Evolutionary conservation across 2,329 filamentous ascomycete genomes (phyloP).

Genomic region (Aureobasidium vineae): DNA sequence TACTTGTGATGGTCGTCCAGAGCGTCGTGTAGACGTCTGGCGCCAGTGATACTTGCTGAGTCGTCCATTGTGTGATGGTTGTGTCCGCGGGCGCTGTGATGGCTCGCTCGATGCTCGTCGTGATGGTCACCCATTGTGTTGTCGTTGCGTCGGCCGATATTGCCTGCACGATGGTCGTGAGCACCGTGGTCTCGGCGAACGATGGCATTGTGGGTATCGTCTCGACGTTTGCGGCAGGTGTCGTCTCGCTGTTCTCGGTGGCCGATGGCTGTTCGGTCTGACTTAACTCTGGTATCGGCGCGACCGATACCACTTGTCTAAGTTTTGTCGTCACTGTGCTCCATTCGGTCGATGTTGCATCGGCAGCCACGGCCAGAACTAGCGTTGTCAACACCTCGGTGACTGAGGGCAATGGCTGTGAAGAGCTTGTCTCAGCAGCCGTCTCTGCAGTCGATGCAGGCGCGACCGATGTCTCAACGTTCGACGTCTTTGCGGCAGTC

Average conservation of each 20-base stretch:
- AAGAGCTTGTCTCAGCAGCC: not conserved
- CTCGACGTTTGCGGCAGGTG: conserved; percentile 2
- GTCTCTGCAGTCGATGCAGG: conserved; percentile 24
- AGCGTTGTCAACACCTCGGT: not conserved
- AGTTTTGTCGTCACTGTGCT: not conserved
- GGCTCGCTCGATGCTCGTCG: conserved; percentile 13
- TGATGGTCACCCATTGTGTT: conserved; percentile 8
- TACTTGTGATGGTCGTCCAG: conserved; percentile 18
- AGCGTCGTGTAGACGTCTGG: conserved; percentile 5
- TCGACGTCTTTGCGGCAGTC: not conserved
- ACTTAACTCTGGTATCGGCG: not conserved
- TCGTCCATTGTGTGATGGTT: conserved; percentile 9
- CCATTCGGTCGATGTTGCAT: not conserved
- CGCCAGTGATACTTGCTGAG: not conserved
- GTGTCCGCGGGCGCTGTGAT: not conserved
- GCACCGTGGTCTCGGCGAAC: not conserved
- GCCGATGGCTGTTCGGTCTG: not conserved
- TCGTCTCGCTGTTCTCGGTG: conserved; percentile 3
- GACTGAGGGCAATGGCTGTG: not conserved
- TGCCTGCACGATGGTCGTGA: conserved; percentile 8
- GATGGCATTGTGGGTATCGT: conserved; percentile 2
- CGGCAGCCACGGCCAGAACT: not conserved
- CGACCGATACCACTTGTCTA: not conserved
- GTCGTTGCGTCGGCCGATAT: conserved; percentile 10
- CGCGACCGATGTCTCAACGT: not conserved